These are phyloP conservation scores for Taiwanofungus camphoratus DNA, from an alignment of 1,284 basidiomycete species.

Conservation along the genomic window DNA sequence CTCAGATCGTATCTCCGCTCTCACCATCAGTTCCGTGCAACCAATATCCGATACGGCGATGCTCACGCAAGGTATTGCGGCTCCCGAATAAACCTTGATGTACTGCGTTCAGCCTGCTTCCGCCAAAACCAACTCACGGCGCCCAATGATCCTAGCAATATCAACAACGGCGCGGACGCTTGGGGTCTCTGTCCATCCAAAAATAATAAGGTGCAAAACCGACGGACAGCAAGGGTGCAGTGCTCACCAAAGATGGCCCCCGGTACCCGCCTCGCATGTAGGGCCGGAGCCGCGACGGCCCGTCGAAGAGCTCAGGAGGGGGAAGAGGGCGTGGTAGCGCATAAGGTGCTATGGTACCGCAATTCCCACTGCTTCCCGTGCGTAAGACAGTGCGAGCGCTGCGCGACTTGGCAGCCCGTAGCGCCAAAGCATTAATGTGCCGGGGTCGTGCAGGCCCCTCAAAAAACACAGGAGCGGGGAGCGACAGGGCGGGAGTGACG, in stretches of 20 bases:
- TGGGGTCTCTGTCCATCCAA: too few relatives aligned
- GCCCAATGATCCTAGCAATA: too few relatives aligned
- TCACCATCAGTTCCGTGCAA: too few relatives aligned
- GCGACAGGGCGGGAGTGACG: constrained; percentile 13
- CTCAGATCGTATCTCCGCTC: too few relatives aligned
- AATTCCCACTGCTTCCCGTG: too few relatives aligned
- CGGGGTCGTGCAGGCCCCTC: constrained; percentile 24
- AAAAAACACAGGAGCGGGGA: constrained; percentile 22
- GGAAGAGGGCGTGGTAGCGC: constrained; percentile 11
- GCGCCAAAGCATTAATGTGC: constrained; percentile 1
- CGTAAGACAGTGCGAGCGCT: neutral
- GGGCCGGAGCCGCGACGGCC: constrained; percentile 22
- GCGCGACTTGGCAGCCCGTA: constrained; percentile 3
- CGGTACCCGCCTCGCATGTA: constrained; percentile 7
- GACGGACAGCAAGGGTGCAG: neutral
- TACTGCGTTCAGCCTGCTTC: too few relatives aligned
- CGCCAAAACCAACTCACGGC: too few relatives aligned
- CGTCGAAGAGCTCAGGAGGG: constrained; percentile 21
- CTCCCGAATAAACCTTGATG: too few relatives aligned
- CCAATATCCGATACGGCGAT: too few relatives aligned
- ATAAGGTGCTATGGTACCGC: neutral
- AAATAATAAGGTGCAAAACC: neutral
- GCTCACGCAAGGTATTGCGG: too few relatives aligned
- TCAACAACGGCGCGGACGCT: too few relatives aligned
- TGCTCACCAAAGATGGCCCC: neutral